These are phyloP conservation scores for Stephania cephalantha DNA, from an alignment of 164 flowering plant genomes.

Conservation along the genomic window DNA sequence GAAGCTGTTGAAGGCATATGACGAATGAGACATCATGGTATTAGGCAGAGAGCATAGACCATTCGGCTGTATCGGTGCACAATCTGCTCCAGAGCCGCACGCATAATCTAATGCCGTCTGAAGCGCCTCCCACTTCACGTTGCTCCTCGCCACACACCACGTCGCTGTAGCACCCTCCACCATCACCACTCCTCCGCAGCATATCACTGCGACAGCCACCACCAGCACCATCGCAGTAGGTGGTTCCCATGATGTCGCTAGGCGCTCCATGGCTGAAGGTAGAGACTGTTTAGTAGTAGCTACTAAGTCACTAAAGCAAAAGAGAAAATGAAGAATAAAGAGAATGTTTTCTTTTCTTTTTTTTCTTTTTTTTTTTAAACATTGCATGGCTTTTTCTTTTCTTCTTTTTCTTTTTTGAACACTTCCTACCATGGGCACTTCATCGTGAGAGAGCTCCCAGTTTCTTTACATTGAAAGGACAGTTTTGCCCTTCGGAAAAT, in stretches of 20 bases:
- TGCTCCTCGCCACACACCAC: constrained; percentile 79
- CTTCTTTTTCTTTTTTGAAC: neutral
- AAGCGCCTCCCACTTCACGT: constrained; percentile 41
- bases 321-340: neutral
- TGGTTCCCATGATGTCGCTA: neutral
- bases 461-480: neutral
- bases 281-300: neutral
- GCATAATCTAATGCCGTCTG: constrained; percentile 73
- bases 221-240: neutral
- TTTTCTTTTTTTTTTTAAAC: neutral
- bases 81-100: constrained; percentile 67
- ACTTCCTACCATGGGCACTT: neutral
- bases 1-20: constrained; percentile 81
- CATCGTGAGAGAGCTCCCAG: neutral
- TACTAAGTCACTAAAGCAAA: neutral
- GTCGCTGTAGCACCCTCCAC: constrained; percentile 8
- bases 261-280: neutral
- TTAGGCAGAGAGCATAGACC: constrained; percentile 79
- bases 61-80: constrained; percentile 41
- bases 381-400: neutral
- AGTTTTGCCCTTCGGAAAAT: neutral
- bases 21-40: constrained; percentile 68
- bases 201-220: neutral
- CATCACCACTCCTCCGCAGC: neutral
- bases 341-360: neutral